Evolutionary conservation across 1,139 yeast species (phyloP).

Genomic region (Yamadazyma dendronema): DNA sequence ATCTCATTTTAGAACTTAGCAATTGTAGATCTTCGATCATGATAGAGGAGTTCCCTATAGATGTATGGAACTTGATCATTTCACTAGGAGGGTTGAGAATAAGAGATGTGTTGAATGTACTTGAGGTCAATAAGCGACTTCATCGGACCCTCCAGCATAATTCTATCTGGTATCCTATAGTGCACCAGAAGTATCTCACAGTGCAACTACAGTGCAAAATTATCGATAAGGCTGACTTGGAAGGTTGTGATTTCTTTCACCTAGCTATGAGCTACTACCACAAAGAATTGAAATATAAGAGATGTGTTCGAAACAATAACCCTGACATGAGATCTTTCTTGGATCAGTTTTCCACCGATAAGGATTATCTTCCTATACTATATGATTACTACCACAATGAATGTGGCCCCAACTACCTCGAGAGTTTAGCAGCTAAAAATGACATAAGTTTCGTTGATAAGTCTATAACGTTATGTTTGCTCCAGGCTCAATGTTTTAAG

Average conservation of each 20-base stretch:
- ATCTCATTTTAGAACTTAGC: background rate
- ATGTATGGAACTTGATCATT: conserved; percentile 20
- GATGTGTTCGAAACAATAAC: conserved; percentile 3
- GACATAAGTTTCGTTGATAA: background rate
- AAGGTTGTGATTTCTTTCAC: conserved; percentile 5
- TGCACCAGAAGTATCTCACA: conserved; percentile 14
- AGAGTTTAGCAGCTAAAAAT: background rate
- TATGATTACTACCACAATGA: conserved; percentile 7
- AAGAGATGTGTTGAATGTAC: conserved; percentile 20
- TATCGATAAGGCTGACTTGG: conserved; percentile 1
- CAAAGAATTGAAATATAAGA: conserved; percentile 11
- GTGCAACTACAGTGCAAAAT: conserved; percentile 14
- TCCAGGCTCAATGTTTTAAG: conserved; percentile 16
- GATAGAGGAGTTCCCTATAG: conserved; percentile 10
- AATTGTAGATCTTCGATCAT: background rate
- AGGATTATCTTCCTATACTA: conserved; percentile 19
- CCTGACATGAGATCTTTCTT: conserved; percentile 10
- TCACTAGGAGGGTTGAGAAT: conserved; percentile 18
- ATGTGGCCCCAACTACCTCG: background rate
- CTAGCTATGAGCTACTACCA: conserved; percentile 10
- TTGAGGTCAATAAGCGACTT: conserved; percentile 13
- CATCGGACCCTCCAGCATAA: conserved; percentile 12
- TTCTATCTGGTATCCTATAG: conserved; percentile 20
- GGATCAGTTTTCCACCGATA: conserved; percentile 15
- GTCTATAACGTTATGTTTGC: conserved; percentile 11